phyloP scores from a whole-genome alignment of 208 protist genomes.

The Baffinella frigidus region DNA sequence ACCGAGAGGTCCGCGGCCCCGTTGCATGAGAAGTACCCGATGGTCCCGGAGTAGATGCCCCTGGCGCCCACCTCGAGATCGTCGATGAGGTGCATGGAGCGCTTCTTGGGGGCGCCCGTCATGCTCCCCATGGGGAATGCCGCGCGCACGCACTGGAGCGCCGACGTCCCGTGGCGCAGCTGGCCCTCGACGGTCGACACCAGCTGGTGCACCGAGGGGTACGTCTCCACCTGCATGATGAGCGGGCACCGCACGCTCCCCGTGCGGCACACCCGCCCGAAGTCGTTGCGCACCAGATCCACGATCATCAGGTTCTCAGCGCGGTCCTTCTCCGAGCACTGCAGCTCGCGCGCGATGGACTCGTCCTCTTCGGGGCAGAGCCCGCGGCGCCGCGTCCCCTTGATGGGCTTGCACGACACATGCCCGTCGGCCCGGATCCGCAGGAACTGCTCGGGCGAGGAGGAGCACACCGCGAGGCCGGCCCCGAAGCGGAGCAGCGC shows the following conservation, averaged over 20 bases:
- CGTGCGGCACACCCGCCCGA: constrained; percentile 68
- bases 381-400: constrained; percentile 64
- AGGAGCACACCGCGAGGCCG: constrained; percentile 66
- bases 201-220: constrained; percentile 64
- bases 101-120: constrained; percentile 76
- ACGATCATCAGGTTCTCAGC: constrained; percentile 77
- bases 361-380: constrained; percentile 9
- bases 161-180: not conserved
- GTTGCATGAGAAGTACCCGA: constrained; percentile 71
- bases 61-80: constrained; percentile 65
- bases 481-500: constrained; percentile 58
- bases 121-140: constrained; percentile 72
- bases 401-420: constrained; percentile 74
- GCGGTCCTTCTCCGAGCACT: constrained; percentile 67
- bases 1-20: constrained; percentile 71
- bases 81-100: constrained; percentile 71
- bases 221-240: constrained; percentile 74
- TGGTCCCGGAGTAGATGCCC: constrained; percentile 73
- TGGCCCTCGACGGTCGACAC: constrained; percentile 24
- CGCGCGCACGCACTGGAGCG: constrained; percentile 18
- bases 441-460: constrained; percentile 72
- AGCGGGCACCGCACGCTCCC: constrained; percentile 68
- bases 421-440: not conserved
- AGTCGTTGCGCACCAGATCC: constrained; percentile 75
- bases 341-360: constrained; percentile 1